Evolutionary conservation across 169 alveolate genomes (phyloP), one percentile per base, ranked within the genome.

Genomic region (Plasmodium falciparum): DNA sequence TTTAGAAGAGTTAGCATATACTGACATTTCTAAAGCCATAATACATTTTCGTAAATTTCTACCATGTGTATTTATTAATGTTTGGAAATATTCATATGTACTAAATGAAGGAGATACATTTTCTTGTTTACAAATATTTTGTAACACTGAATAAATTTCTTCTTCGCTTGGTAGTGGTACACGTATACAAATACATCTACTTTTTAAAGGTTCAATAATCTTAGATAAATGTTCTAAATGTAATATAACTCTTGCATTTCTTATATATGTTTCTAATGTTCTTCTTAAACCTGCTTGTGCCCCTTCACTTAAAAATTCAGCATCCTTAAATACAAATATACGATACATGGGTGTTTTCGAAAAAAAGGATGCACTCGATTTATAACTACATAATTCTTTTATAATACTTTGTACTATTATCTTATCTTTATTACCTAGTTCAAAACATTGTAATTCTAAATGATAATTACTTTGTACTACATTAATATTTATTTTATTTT

Each of bases 241-340:
- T 88, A 98, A 94, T 71, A 98, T 96, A 61, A 98, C 93, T 90
- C 99, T 95, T 22, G 97, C 96, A 71, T 94, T 95, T 56, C 93
- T 92, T 93, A 97, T 94, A 78, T 97, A 97, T 58, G 97, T 97
- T 75, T 97, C 99, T 98, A 98, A 95, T 11, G 99, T 97, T 73
- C 99, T 93, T 91, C 99, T 97, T 26, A 98, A 93, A 22, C 99
- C 98, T 33, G 99, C 99, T 92, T 98, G 97, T n/a, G 99, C 99
- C 2, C 92, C 88, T 58, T 88, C 96, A 47, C 98, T 93, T 33
- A 98, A 94, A 59, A 96, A 92, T 70, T 97, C 99, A 5, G 97
- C 98, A 88, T 97, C 98, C 50, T 95, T 95, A 22, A 97, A 93
- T 22, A 97, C 95, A 22, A 97, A 95, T 50, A 96, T 98, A 50